Conservation (phyloP, 495 filamentous ascomycete species). For the Neohortaea acidophila region DNA sequence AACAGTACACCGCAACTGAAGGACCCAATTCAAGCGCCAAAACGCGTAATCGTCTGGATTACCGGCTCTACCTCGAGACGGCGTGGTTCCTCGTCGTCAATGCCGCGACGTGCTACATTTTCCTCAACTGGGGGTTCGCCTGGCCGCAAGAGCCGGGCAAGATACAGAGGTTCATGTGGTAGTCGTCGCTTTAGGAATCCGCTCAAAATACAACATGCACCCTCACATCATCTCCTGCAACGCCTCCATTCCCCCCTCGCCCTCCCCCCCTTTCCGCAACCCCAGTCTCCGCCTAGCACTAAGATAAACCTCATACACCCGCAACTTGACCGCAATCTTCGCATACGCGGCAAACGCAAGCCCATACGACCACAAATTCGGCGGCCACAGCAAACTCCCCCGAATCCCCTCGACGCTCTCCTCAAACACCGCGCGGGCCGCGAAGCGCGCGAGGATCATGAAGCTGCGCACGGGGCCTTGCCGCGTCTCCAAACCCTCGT, state of each 20-base stretch:
- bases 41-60: slow-evolving; percentile 11
- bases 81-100: slow-evolving; percentile 64
- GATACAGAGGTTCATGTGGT: slow-evolving; percentile 93
- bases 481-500: slow-evolving; percentile 82
- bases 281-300: slow-evolving; percentile 34
- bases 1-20: not conserved
- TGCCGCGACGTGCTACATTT: slow-evolving; percentile 59
- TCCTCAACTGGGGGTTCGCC: slow-evolving; percentile 61
- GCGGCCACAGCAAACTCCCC: slow-evolving; percentile 42
- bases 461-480: slow-evolving; percentile 81
- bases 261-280: slow-evolving; percentile 9
- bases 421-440: slow-evolving; percentile 70
- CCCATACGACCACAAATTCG: slow-evolving; percentile 41
- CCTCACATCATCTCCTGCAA: too few species aligned
- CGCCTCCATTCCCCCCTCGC: not conserved
- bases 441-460: slow-evolving; percentile 86
- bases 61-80: slow-evolving; percentile 54
- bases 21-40: not conserved
- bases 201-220: too few species aligned
- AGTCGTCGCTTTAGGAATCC: too few species aligned
- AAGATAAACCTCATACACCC: slow-evolving; percentile 47
- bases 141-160: slow-evolving; percentile 69
- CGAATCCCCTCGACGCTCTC: slow-evolving; percentile 65
- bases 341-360: slow-evolving; percentile 43
- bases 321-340: slow-evolving; percentile 49